Conservation (phyloP, 805 yeast genomes). For the Saturnispora sekii region DNA sequence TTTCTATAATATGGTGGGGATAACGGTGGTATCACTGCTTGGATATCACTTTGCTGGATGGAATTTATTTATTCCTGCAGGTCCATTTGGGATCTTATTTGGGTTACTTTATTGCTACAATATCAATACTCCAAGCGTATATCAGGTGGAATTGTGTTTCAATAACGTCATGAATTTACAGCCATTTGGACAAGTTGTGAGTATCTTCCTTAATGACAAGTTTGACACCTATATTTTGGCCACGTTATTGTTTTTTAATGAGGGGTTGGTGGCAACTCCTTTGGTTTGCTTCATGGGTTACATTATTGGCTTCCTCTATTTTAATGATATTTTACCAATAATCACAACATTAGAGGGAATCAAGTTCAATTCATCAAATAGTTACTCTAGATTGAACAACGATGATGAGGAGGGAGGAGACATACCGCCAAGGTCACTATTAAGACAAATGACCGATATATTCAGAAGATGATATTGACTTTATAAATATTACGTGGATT, state of each 20-base stretch:
- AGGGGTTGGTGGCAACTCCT: constrained; percentile 29
- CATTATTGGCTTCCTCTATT: constrained; percentile 34
- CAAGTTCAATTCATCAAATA: not conserved
- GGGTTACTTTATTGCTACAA: constrained; percentile 32
- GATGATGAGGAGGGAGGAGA: constrained; percentile 43
- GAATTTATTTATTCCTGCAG: constrained; percentile 36
- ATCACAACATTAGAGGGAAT: not conserved
- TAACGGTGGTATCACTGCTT: constrained; percentile 27
- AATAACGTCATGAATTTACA: constrained; percentile 17
- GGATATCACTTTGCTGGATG: constrained; percentile 25
- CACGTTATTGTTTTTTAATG: constrained; percentile 28
- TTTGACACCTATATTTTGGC: constrained; percentile 8
- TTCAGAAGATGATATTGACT: constrained; percentile 30
- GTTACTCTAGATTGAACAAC: constrained; percentile 4
- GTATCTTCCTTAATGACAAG: constrained; percentile 11
- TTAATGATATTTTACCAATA: constrained; percentile 36
- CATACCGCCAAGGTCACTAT: constrained; percentile 40
- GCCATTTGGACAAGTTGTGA: constrained; percentile 26
- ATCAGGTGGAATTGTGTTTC: constrained; percentile 29
- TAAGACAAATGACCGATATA: constrained; percentile 51
- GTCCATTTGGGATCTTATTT: constrained; percentile 33
- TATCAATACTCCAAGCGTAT: constrained; percentile 32
- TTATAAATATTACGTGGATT: not conserved
- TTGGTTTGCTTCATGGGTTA: constrained; percentile 33
- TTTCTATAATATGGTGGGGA: constrained; percentile 36